phyloP scores from a whole-genome alignment of 2,329 filamentous ascomycete species.

The Triangularia setosa region DNA sequence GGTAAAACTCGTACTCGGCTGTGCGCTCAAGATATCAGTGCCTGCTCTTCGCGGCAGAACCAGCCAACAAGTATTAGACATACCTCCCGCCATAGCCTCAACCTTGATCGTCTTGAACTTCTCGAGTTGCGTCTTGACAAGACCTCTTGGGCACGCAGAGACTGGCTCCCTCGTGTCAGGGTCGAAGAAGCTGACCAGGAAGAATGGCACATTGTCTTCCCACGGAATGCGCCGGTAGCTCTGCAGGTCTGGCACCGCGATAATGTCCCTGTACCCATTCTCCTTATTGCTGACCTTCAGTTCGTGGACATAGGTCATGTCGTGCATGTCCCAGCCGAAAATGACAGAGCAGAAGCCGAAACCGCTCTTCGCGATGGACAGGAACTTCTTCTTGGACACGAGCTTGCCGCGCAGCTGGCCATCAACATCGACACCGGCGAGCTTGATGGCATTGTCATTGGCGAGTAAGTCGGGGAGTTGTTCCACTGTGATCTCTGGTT shows the following conservation, averaged over 20 bases:
- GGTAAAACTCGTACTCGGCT: conserved; percentile 96
- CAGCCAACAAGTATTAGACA: conserved; percentile 29
- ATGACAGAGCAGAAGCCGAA: conserved; percentile 95
- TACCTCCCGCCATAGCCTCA: conserved; percentile 85
- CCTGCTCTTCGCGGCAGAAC: no score
- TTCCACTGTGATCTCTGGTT: conserved; percentile 51
- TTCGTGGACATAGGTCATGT: conserved; percentile 82
- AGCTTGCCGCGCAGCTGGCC: conserved; percentile 85
- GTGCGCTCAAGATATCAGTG: conserved; percentile 14
- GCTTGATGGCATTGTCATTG: conserved; percentile 75
- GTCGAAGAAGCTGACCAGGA: conserved; percentile 78
- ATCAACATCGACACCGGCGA: conserved; percentile 84
- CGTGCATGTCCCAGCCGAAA: conserved; percentile 97
- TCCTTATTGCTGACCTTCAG: conserved; percentile 83
- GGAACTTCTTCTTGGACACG: conserved; percentile 88
- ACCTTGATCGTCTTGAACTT: conserved; percentile 68
- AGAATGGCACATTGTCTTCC: conserved; percentile 84
- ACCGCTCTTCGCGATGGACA: conserved; percentile 73
- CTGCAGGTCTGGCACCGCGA: conserved; percentile 74
- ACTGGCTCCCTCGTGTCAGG: conserved; percentile 70
- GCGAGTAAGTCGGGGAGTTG: conserved; percentile 63
- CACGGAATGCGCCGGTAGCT: conserved; percentile 84
- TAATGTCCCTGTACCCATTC: conserved; percentile 83
- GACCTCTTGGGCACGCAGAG: conserved; percentile 72
- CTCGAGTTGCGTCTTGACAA: conserved; percentile 64